These are phyloP conservation scores for Scedosporium aurantiacum DNA, from an alignment of 2,329 filamentous ascomycete genomes.

Conservation along the genomic window DNA sequence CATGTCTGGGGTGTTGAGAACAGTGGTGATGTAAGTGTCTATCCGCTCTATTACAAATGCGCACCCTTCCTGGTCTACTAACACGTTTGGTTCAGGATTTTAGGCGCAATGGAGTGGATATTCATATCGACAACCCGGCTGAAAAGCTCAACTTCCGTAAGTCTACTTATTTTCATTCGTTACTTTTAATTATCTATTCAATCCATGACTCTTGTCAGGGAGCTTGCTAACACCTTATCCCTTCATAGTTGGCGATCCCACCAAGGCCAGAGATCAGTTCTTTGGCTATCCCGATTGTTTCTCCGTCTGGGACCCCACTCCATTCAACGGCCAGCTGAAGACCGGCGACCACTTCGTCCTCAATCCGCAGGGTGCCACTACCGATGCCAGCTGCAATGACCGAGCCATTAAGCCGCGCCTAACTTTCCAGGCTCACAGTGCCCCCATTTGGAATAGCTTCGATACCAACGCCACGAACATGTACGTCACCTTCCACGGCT, in stretches of 20 bases:
- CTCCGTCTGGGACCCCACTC: conserved; percentile 37
- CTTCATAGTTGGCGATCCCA: conserved; percentile 18
- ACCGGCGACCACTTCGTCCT: conserved; percentile 26
- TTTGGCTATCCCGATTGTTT: conserved; percentile 54
- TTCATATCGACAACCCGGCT: conserved; percentile 50
- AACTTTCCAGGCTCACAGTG: conserved; percentile 46
- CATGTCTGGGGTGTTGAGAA: conserved; percentile 40
- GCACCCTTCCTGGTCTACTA: not conserved
- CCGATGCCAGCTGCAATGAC: conserved; percentile 22
- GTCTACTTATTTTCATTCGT: conserved; percentile 22
- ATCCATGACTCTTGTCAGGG: conserved; percentile 25
- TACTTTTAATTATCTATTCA: not conserved
- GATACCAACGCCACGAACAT: conserved; percentile 36
- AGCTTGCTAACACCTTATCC: not conserved
- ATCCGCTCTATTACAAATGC: not conserved
- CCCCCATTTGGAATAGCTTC: conserved; percentile 51
- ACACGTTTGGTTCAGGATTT: conserved; percentile 25
- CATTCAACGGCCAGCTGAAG: conserved; percentile 18
- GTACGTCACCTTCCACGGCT: conserved; percentile 51
- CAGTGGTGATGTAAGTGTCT: conserved; percentile 30
- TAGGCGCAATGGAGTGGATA: conserved; percentile 34
- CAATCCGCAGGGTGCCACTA: conserved; percentile 21
- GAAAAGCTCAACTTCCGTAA: conserved; percentile 54
- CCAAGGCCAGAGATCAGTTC: conserved; percentile 17
- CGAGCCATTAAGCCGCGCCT: conserved; percentile 31